A percentile compares a stretch with the other conserved stretches of the same genome.
phyloP scores from a whole-genome alignment of 257 asterid species.

The Plantago major region DNA sequence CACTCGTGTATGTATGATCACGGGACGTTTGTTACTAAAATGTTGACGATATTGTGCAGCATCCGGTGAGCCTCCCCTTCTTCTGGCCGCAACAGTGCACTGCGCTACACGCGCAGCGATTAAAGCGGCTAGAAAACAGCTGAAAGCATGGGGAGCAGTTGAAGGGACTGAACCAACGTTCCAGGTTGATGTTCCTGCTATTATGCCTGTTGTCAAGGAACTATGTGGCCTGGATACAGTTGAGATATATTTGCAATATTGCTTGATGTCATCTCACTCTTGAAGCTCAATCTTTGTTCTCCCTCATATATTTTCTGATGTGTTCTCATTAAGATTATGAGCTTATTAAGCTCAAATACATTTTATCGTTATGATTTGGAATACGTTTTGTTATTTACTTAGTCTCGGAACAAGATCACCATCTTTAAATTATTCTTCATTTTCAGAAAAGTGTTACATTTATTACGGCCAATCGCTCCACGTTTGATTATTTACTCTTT shows the following conservation, averaged over 20 bases:
- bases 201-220: constrained; percentile 64
- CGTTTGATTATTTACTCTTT: too few relatives aligned
- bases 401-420: too few relatives aligned
- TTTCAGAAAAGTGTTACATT: too few relatives aligned
- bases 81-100: constrained; percentile 69
- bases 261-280: constrained; percentile 11
- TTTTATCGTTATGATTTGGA: too few relatives aligned
- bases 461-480: too few relatives aligned
- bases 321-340: too few relatives aligned
- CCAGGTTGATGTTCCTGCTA: constrained; percentile 59
- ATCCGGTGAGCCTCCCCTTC: constrained; percentile 78
- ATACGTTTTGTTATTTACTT: too few relatives aligned
- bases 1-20: too few relatives aligned
- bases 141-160: constrained; percentile 43
- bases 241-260: constrained; percentile 41
- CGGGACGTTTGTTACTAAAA: too few relatives aligned
- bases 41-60: constrained; percentile 32
- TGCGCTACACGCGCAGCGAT: constrained; percentile 78
- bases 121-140: constrained; percentile 59
- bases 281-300: neutral
- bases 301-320: too few relatives aligned
- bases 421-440: too few relatives aligned
- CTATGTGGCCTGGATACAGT: constrained; percentile 54
- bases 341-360: too few relatives aligned
- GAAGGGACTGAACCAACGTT: constrained; percentile 40